A percentile compares a stretch with the other conserved stretches of the same genome.
These are phyloP conservation scores for Pleomassaria siparia DNA, from an alignment of 2,329 filamentous ascomycete genomes.

Conservation along the genomic window DNA sequence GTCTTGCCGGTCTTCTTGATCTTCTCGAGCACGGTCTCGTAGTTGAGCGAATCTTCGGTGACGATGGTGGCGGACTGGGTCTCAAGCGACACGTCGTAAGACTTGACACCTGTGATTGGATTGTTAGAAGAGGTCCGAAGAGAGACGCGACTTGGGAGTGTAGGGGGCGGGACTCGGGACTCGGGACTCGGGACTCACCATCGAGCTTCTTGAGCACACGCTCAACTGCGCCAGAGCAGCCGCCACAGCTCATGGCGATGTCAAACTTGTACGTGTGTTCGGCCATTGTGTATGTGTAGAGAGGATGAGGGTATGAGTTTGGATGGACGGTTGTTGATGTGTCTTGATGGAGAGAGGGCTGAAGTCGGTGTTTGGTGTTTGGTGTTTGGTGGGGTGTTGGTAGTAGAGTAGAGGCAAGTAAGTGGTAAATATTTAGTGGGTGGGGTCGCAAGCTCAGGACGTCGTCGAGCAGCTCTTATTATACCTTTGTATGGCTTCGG, in stretches of 20 bases:
- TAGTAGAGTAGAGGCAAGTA: not conserved
- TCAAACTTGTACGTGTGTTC: slow-evolving; percentile 95
- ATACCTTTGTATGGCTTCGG: not conserved
- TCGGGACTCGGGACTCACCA: slow-evolving; percentile 64
- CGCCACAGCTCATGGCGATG: slow-evolving; percentile 90
- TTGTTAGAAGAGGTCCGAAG: slow-evolving; percentile 7
- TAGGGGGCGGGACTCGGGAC: too few relatives aligned
- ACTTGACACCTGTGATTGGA: slow-evolving; percentile 70
- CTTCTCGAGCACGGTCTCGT: slow-evolving; percentile 79
- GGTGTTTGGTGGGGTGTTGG: slow-evolving; percentile 3
- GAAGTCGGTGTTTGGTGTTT: not conserved
- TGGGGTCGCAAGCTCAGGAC: not conserved
- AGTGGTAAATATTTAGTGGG: too few relatives aligned
- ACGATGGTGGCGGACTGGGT: slow-evolving; percentile 78
- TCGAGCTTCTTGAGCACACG: slow-evolving; percentile 90
- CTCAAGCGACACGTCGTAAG: slow-evolving; percentile 84
- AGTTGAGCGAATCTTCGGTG: slow-evolving; percentile 68
- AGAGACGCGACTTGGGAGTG: not conserved
- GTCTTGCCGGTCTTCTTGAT: slow-evolving; percentile 97
- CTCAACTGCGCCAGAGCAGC: slow-evolving; percentile 93
- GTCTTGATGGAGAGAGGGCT: not conserved
- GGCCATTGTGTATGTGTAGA: slow-evolving; percentile 15
- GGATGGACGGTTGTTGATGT: not conserved
- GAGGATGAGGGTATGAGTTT: slow-evolving; percentile 3
- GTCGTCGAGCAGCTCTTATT: slow-evolving; percentile 17